phyloP scores from a whole-genome alignment of 129 eudicot species.

The Calendula officinalis region DNA sequence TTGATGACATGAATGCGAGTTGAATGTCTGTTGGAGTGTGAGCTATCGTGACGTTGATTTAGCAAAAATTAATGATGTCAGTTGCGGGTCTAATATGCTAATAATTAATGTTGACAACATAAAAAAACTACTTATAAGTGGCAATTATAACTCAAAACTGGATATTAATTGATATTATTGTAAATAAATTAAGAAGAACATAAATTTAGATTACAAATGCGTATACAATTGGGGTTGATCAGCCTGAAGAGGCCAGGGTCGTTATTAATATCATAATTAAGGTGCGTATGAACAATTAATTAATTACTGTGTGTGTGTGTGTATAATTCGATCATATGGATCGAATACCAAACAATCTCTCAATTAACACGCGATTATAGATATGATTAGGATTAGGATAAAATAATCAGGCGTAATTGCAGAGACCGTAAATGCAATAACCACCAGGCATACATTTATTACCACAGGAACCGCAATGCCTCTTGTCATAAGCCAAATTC shows the following conservation, averaged over 20 bases:
- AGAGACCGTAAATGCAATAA: constrained; percentile 60
- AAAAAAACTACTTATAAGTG: no score
- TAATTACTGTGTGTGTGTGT: constrained; percentile 15
- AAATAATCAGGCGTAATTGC: constrained; percentile 52
- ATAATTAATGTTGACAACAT: no score
- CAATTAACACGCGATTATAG: constrained; percentile 7
- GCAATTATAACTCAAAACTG: no score
- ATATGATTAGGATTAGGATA: background rate
- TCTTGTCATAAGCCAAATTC: constrained; percentile 51
- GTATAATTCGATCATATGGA: constrained; percentile 21
- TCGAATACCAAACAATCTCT: constrained; percentile 25
- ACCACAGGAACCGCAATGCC: constrained; percentile 66
- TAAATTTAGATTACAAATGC: constrained; percentile 24
- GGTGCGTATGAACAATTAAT: constrained; percentile 19
- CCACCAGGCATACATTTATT: constrained; percentile 51
- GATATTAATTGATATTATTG: no score
- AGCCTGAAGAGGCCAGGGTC: constrained; percentile 13
- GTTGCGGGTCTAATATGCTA: no score
- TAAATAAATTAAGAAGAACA: no score
- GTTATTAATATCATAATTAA: constrained; percentile 15
- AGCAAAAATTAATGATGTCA: no score
- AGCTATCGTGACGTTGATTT: no score
- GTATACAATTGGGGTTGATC: constrained; percentile 23
- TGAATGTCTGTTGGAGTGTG: no score
- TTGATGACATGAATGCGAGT: no score